phyloP scores from a whole-genome alignment of 2,329 filamentous ascomycete genomes.

The Aureobasidium sp. region DNA sequence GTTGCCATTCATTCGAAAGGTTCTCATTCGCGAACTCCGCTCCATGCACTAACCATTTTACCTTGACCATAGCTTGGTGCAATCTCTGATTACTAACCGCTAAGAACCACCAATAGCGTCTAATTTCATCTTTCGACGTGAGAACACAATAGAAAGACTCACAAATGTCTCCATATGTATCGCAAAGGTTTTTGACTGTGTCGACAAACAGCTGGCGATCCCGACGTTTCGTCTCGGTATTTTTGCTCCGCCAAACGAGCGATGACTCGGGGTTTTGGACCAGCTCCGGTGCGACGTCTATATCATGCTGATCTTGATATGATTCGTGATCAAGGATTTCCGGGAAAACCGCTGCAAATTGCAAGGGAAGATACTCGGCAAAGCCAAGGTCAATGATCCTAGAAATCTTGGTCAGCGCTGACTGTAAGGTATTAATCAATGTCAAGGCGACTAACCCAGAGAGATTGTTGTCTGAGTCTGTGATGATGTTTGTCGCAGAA shows the following conservation, averaged over 20 bases:
- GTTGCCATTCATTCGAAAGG: neutral
- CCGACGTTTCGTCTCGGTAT: neutral
- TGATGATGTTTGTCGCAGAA: neutral
- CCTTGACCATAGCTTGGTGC: neutral
- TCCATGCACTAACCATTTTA: neutral
- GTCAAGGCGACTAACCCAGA: neutral
- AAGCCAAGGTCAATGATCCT: slow-evolving; percentile 5
- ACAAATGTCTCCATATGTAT: neutral
- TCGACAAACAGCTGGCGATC: neutral
- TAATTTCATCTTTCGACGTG: neutral
- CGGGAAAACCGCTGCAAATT: slow-evolving; percentile 7
- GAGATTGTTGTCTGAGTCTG: neutral
- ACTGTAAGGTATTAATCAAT: neutral
- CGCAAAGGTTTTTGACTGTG: neutral
- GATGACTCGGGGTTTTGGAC: neutral
- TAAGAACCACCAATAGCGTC: neutral
- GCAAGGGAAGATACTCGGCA: slow-evolving; percentile 1
- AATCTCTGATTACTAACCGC: slow-evolving; percentile 2
- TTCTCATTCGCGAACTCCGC: neutral
- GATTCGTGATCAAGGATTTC: neutral
- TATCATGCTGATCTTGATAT: slow-evolving; percentile 1
- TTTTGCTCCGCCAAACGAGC: slow-evolving; percentile 11
- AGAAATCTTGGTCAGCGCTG: neutral
- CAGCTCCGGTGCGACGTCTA: neutral
- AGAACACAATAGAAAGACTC: neutral